phyloP scores from a whole-genome alignment of 2,329 filamentous ascomycete genomes.

The Pestalotiopsis sp. region DNA sequence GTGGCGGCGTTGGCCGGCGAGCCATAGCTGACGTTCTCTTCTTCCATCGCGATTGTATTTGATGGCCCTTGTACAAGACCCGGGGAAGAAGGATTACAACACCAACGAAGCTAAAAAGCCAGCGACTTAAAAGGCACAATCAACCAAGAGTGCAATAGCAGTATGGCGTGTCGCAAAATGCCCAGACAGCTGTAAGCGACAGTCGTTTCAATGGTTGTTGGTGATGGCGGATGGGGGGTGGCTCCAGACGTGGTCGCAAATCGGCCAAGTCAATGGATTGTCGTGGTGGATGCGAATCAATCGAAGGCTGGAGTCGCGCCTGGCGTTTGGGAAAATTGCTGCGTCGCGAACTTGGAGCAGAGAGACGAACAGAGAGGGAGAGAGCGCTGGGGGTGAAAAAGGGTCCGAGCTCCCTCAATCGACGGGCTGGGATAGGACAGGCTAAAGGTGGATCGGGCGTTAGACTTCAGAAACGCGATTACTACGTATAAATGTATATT shows the following conservation, averaged over 20 bases:
- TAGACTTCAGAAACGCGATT: background rate
- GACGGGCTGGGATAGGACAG: background rate
- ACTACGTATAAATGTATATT: background rate
- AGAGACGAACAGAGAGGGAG: background rate
- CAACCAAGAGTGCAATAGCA: background rate
- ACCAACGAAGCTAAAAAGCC: background rate
- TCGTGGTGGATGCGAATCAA: constrained; percentile 8
- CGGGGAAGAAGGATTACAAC: constrained; percentile 12
- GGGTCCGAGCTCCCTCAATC: constrained; percentile 2
- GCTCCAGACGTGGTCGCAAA: constrained; percentile 10
- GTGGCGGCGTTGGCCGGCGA: constrained; percentile 60
- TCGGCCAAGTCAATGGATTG: background rate
- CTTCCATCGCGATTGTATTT: constrained; percentile 54
- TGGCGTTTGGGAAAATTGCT: constrained; percentile 13
- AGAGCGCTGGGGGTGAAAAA: background rate
- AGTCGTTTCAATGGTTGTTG: background rate
- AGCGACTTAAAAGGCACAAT: background rate
- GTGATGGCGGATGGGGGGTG: constrained; percentile 9
- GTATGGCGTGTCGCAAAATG: constrained; percentile 8
- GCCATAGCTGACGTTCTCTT: constrained; percentile 57
- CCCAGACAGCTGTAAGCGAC: constrained; percentile 1
- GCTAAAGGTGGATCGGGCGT: background rate
- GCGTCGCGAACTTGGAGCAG: constrained; percentile 7
- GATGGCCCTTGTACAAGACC: background rate
- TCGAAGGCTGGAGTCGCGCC: constrained; percentile 12